Conservation (phyloP, 768 basidiomycete species). For the Cystofilobasidium bisporidii region DNA sequence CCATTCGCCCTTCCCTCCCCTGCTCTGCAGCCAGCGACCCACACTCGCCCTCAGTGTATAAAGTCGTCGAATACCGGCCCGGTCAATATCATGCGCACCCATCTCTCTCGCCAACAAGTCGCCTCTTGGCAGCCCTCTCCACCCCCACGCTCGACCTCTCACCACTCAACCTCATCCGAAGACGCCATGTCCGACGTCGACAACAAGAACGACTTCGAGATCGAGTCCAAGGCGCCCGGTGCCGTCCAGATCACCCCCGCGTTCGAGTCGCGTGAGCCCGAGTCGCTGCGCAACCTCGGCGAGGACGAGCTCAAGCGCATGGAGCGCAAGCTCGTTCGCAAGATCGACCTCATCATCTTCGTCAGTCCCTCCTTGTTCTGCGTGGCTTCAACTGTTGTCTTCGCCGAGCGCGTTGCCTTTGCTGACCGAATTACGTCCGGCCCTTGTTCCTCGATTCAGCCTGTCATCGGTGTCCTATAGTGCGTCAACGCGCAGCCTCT, state of each 20-base stretch:
- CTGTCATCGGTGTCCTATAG: slow-evolving; percentile 1
- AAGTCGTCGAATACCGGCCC: too few relatives aligned
- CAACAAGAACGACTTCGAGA: not conserved
- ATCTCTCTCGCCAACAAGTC: too few relatives aligned
- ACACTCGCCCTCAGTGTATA: not conserved
- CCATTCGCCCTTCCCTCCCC: too few relatives aligned
- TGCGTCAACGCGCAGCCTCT: too few relatives aligned
- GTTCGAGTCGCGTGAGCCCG: slow-evolving; percentile 22
- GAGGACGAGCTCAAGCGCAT: slow-evolving; percentile 32
- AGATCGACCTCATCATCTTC: slow-evolving; percentile 34
- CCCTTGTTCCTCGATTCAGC: too few relatives aligned
- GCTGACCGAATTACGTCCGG: too few relatives aligned
- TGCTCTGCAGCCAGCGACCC: too few relatives aligned
- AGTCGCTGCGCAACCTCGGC: slow-evolving; percentile 31
- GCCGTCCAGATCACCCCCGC: not conserved
- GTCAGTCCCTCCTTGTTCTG: not conserved
- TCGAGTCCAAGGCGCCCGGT: not conserved
- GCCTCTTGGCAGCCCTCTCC: not conserved
- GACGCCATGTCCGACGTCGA: slow-evolving; percentile 4
- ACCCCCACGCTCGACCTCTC: not conserved
- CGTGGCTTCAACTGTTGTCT: too few relatives aligned
- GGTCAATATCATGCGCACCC: too few relatives aligned
- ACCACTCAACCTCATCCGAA: not conserved
- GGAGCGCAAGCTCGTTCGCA: slow-evolving; percentile 31
- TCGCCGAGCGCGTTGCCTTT: too few relatives aligned